Evolutionary conservation across 176 grass and related monocot genomes (phyloP), one percentile per base, ranked within the genome.

Genomic region (Phragmites australis): DNA sequence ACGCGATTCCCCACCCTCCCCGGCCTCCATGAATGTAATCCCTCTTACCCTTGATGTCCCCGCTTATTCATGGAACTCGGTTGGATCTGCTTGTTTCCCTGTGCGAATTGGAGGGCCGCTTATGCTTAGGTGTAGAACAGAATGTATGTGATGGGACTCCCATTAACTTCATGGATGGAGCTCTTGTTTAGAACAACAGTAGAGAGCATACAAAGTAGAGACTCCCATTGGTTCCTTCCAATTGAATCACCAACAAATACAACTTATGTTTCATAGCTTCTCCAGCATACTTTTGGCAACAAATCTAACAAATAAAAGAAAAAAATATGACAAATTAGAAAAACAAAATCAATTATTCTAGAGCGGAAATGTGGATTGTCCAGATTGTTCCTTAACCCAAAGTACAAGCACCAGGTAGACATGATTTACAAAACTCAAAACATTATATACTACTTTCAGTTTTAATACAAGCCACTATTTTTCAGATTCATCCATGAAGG

Each of bases 151-250:
- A 97, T 97, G 46, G 94, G 84, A 46, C 45, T 93, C 44, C 91
- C 89, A 66, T 93, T 93, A 22, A 91, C 79, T 87, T 97, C 94
- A 11, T 90, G 93, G 68, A 97, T 91, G 16, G 85, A 78, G 68
- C 78, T 91, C 77, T 88, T 82, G 89, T 97, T 68, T 29, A 70
- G 71, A 46, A 88, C 68, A 22, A 70, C 87, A 9, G 31, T 54
- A 62, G 94, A 93, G 30, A 97, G 75, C 94, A 97, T 93, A 45
- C 94, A 97, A 40, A 97, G 78, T n/a, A 97, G 87, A 22, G 94
- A 97, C 49, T 97, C 94, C 94, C 94, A 97, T 62, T 97, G 94
- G 67, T 97, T 97, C 77, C 94, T 83, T 23, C 94, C 94, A 54
- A 97, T 97, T 15, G 94, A 97, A 69, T 97, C 89, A 18, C 94